phyloP scores from a whole-genome alignment of 2,329 filamentous ascomycete species.

The Talaromyces sp. region DNA sequence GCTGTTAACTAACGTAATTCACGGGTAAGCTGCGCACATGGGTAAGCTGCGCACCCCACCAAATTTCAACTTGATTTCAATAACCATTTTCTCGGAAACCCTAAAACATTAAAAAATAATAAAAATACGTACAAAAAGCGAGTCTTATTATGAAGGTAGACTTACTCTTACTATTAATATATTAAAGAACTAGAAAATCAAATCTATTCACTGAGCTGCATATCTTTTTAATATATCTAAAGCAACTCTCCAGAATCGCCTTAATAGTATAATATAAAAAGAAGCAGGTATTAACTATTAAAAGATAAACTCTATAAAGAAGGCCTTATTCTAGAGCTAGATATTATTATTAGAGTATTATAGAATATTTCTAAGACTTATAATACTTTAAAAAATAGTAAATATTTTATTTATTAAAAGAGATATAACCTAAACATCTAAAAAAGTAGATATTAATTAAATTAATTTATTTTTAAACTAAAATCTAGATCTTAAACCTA shows the following conservation, averaged over 20 bases:
- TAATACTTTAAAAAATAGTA: not conserved
- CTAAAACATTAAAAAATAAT: too few relatives aligned
- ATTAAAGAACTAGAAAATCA: too few relatives aligned
- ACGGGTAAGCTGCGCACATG: too few relatives aligned
- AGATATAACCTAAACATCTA: not conserved
- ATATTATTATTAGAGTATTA: not conserved
- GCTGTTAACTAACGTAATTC: too few relatives aligned
- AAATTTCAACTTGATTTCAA: too few relatives aligned
- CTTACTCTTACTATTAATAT: too few relatives aligned
- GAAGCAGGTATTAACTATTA: not conserved
- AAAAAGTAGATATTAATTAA: not conserved
- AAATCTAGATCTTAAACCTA: not conserved
- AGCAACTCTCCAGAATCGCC: not conserved
- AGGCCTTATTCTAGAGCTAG: not conserved
- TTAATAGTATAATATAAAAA: not conserved
- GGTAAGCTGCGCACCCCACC: too few relatives aligned
- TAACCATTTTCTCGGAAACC: too few relatives aligned
- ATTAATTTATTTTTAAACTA: not conserved
- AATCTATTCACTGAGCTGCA: too few relatives aligned
- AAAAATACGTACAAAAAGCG: too few relatives aligned
- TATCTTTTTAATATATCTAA: not conserved
- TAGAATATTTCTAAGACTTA: not conserved
- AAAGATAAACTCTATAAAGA: not conserved
- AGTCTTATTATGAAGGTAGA: too few relatives aligned
- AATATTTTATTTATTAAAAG: slow-evolving; percentile 8